phyloP scores from a whole-genome alignment of 176 grass and related monocot genomes.

The Triticum timopheevii region DNA sequence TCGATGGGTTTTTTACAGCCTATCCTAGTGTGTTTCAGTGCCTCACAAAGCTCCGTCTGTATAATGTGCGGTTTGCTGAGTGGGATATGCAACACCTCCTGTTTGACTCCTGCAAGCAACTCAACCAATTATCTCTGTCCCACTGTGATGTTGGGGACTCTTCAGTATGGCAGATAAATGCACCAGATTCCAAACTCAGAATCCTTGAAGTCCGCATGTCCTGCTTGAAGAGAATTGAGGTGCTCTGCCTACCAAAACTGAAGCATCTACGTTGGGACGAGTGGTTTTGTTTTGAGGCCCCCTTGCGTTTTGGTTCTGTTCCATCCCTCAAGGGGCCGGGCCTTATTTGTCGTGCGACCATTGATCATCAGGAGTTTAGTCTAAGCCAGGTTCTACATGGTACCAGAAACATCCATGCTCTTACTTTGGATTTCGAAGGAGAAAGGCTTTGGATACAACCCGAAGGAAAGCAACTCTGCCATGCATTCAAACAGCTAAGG shows the following conservation, averaged over 20 bases:
- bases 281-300: not conserved
- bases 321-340: not conserved
- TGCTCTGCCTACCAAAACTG: constrained; percentile 19
- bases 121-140: not conserved
- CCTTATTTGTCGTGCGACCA: not conserved
- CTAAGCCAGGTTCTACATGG: constrained; percentile 22
- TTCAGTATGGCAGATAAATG: constrained; percentile 1
- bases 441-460: constrained; percentile 17
- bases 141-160: not conserved
- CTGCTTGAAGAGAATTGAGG: not conserved
- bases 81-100: constrained; percentile 10
- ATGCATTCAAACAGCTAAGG: not conserved
- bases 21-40: not conserved
- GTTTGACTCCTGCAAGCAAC: constrained; percentile 18
- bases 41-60: constrained; percentile 16
- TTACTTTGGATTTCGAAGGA: constrained; percentile 15
- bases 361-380: not conserved
- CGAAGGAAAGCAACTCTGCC: constrained; percentile 4
- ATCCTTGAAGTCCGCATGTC: not conserved
- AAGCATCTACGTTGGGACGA: not conserved
- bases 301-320: not conserved
- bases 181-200: constrained; percentile 8
- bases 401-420: not conserved
- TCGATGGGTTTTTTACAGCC: not conserved
- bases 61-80: not conserved